Evolutionary conservation across 2,329 filamentous ascomycete genomes (phyloP).

Genomic region (Calonectria pteridis): DNA sequence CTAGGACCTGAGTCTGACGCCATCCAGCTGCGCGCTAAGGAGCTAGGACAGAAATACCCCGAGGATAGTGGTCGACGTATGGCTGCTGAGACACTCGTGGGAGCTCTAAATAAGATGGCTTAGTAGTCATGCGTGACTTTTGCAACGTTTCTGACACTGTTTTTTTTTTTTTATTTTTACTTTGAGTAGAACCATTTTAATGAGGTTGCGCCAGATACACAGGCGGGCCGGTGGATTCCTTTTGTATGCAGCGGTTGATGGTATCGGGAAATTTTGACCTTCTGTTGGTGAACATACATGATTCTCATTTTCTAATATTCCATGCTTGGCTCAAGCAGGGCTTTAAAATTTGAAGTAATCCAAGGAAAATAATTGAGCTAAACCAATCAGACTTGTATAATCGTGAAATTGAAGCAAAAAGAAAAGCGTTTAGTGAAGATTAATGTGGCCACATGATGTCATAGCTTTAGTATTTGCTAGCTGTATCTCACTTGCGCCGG

Average conservation of each 20-base stretch:
- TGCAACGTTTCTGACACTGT: no score
- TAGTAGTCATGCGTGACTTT: neutral
- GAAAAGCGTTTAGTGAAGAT: no score
- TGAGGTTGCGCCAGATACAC: neutral
- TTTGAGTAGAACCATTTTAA: neutral
- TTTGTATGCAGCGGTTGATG: neutral
- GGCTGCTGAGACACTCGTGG: neutral
- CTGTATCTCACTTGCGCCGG: no score
- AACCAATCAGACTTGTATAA: no score
- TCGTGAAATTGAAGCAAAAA: no score
- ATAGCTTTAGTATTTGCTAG: no score
- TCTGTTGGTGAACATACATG: neutral
- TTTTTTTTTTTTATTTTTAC: neutral
- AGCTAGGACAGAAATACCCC: neutral
- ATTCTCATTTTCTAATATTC: neutral
- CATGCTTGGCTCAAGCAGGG: no score
- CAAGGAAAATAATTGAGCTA: no score
- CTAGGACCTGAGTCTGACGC: neutral
- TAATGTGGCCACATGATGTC: no score
- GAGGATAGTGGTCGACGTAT: neutral
- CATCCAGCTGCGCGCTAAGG: neutral
- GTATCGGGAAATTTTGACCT: neutral
- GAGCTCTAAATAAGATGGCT: neutral
- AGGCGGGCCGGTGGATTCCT: neutral
- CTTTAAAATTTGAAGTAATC: no score